Percentiles rank a stretch among this genome's conserved stretches.
These are phyloP conservation scores for Kluyveromyces nonfermentans DNA, from an alignment of 805 yeast species.

Conservation along the genomic window DNA sequence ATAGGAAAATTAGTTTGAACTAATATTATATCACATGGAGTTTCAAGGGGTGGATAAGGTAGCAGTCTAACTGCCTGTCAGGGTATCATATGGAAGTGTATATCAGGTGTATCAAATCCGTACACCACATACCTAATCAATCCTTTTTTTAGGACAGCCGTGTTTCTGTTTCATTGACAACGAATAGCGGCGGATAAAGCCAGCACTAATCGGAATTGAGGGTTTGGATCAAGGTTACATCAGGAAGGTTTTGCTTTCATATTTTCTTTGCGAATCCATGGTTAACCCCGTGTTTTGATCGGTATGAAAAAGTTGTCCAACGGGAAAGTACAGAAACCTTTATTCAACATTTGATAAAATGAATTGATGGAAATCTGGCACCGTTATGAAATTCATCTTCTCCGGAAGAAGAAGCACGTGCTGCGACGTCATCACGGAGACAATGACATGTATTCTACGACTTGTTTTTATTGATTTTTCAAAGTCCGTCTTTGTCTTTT, in stretches of 20 bases:
- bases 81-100: not conserved
- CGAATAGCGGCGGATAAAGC: not conserved
- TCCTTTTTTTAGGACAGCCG: not conserved
- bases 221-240: conserved; percentile 3
- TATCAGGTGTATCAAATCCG: conserved; percentile 2
- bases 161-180: not conserved
- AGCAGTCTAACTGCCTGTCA: no score
- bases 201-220: not conserved
- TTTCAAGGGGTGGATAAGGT: no score
- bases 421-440: not conserved
- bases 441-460: not conserved
- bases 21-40: no score
- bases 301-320: not conserved
- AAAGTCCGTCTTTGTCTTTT: not conserved
- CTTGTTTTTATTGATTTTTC: conserved; percentile 3
- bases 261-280: not conserved
- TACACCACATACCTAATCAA: conserved; percentile 5
- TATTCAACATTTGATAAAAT: not conserved
- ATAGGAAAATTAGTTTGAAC: not conserved
- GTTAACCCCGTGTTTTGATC: conserved; percentile 1
- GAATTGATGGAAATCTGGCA: not conserved
- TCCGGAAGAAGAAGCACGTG: not conserved
- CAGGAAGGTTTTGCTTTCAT: not conserved
- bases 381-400: not conserved
- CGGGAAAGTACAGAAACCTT: not conserved